Percentiles rank a stretch among this genome's conserved stretches.
Conservation (phyloP, 345 rosid species). For the Pistacia vera region DNA sequence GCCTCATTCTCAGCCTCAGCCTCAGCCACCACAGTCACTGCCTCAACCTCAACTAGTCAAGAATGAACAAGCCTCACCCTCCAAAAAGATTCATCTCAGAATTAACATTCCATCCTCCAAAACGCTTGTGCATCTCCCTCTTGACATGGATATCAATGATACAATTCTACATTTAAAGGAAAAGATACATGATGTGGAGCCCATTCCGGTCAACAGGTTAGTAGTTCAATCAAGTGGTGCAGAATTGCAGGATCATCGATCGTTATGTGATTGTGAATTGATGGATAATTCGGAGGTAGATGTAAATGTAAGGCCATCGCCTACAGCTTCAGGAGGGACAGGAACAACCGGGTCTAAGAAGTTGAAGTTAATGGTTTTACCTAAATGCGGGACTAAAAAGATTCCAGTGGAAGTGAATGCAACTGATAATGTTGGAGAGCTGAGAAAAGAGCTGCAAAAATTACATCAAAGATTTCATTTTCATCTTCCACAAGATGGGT, state of each 20-base stretch:
- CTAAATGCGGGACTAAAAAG: slow-evolving; percentile 58
- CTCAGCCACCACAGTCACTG: no score
- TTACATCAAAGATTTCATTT: slow-evolving; percentile 58
- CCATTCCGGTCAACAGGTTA: slow-evolving; percentile 31
- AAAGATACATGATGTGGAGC: slow-evolving; percentile 41
- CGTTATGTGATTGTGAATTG: slow-evolving; percentile 33
- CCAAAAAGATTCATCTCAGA: slow-evolving; percentile 37
- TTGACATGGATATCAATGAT: slow-evolving; percentile 38
- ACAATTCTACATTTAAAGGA: slow-evolving; percentile 42
- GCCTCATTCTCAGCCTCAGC: no score
- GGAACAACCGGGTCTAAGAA: slow-evolving; percentile 33
- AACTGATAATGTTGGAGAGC: slow-evolving; percentile 61
- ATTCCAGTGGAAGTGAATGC: slow-evolving; percentile 69
- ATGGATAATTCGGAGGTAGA: slow-evolving; percentile 34
- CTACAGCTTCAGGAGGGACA: slow-evolving; percentile 21
- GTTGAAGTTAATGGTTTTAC: slow-evolving; percentile 61
- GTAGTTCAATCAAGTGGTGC: slow-evolving; percentile 27
- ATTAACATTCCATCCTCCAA: slow-evolving; percentile 43
- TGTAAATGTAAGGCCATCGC: slow-evolving; percentile 38
- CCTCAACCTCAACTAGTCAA: slow-evolving; percentile 22
- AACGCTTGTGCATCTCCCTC: background rate
- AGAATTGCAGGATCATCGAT: slow-evolving; percentile 41
- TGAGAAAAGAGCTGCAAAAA: slow-evolving; percentile 66
- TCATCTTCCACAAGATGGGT: slow-evolving; percentile 70
- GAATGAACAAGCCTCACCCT: slow-evolving; percentile 30